Conservation (phyloP, 1,139 yeast species). For the Blastobotrys arbuscula region DNA sequence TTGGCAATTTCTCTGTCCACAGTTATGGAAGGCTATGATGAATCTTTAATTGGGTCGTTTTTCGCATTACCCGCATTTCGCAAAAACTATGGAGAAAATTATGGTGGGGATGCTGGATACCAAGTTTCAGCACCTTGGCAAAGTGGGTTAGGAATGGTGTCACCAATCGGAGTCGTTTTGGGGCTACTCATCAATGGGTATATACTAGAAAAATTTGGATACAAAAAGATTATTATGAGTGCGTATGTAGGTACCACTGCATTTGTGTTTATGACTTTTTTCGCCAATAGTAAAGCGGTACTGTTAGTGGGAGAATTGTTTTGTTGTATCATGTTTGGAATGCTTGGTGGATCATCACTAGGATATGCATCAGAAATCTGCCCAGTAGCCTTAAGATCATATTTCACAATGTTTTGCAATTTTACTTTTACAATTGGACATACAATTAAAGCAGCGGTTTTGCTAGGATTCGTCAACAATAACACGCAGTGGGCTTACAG, state of each 20-base stretch:
- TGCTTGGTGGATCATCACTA: constrained; percentile 40
- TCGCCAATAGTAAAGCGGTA: constrained; percentile 37
- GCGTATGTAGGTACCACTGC: constrained; percentile 19
- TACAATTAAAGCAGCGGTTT: constrained; percentile 25
- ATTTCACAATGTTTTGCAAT: constrained; percentile 30
- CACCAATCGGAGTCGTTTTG: constrained; percentile 32
- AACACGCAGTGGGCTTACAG: constrained; percentile 32
- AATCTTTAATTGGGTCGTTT: constrained; percentile 33
- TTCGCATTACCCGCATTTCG: constrained; percentile 40
- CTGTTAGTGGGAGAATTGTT: constrained; percentile 41
- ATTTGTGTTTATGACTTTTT: constrained; percentile 41
- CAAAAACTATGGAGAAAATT: constrained; percentile 31
- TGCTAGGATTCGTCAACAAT: constrained; percentile 2
- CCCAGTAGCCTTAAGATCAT: constrained; percentile 41
- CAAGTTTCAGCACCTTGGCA: constrained; percentile 42
- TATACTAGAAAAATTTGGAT: constrained; percentile 42
- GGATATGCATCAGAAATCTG: constrained; percentile 46
- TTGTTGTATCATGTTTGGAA: constrained; percentile 44
- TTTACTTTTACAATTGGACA: constrained; percentile 43
- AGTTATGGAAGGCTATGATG: constrained; percentile 1
- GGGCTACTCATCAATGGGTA: constrained; percentile 18
- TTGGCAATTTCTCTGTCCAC: constrained; percentile 35
- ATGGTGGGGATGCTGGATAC: constrained; percentile 17
- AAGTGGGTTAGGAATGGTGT: constrained; percentile 38
- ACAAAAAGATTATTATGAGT: constrained; percentile 42